These are phyloP conservation scores for Monosporozyma aerobia DNA, from an alignment of 805 yeast species.

Conservation along the genomic window DNA sequence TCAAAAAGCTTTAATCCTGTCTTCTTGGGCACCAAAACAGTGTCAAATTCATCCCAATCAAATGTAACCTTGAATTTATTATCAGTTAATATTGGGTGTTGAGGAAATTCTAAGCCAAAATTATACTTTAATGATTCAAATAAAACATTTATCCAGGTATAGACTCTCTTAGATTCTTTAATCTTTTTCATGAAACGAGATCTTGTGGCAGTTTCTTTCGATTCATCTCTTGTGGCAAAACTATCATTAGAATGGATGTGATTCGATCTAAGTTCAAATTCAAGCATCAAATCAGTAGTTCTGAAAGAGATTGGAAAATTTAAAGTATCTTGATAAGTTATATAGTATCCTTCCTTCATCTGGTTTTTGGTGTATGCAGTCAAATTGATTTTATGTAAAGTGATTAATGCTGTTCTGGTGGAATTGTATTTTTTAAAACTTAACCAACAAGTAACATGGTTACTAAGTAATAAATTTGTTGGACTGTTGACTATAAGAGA, in stretches of 20 bases:
- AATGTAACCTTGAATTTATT: constrained; percentile 6
- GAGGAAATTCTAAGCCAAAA: neutral
- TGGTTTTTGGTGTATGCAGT: neutral
- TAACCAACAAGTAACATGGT: constrained; percentile 7
- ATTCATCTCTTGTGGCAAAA: neutral
- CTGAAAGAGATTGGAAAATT: neutral
- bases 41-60: constrained; percentile 53
- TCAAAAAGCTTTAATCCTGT: constrained; percentile 49
- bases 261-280: neutral
- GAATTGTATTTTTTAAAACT: constrained; percentile 17
- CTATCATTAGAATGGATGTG: neutral
- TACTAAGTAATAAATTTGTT: constrained; percentile 5
- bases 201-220: neutral
- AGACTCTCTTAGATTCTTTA: neutral
- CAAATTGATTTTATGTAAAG: constrained; percentile 1
- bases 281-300: neutral
- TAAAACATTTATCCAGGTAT: neutral
- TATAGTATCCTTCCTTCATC: neutral
- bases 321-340: neutral
- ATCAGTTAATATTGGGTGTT: neutral
- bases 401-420: neutral
- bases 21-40: constrained; percentile 48
- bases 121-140: neutral
- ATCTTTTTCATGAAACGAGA: neutral
- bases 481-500: constrained; percentile 14